A percentile compares a stretch with the other conserved stretches of the same genome.
These are phyloP conservation scores for Petasospora fabianii DNA, from an alignment of 1,139 yeast genomes.

Conservation along the genomic window DNA sequence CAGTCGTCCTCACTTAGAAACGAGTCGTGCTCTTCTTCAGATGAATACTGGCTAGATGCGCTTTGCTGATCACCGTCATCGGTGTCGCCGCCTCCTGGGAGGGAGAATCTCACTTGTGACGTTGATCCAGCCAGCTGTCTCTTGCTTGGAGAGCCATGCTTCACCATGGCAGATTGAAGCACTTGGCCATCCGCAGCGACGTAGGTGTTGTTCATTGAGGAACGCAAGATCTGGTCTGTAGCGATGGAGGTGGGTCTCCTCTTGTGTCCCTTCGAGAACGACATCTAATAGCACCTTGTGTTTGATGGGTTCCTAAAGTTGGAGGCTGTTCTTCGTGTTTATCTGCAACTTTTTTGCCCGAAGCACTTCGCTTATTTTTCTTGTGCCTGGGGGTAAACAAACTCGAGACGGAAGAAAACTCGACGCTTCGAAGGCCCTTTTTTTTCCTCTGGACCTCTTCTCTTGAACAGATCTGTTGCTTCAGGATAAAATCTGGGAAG, in stretches of 20 bases:
- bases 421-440: too few species aligned
- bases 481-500: too few species aligned
- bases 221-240: slow-evolving; percentile 14
- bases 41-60: slow-evolving; percentile 2
- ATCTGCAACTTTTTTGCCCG: neutral
- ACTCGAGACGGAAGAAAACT: neutral
- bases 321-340: neutral
- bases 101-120: slow-evolving; percentile 30
- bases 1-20: slow-evolving; percentile 14
- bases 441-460: too few species aligned
- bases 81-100: slow-evolving; percentile 17
- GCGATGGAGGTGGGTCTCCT: slow-evolving; percentile 27
- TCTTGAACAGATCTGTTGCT: neutral
- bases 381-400: neutral
- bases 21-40: slow-evolving; percentile 9
- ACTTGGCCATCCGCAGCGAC: slow-evolving; percentile 25
- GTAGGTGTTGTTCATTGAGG: slow-evolving; percentile 19
- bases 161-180: slow-evolving; percentile 27
- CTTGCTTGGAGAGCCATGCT: slow-evolving; percentile 26
- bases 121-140: slow-evolving; percentile 24
- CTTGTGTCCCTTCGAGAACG: slow-evolving; percentile 19
- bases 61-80: slow-evolving; percentile 7
- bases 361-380: slow-evolving; percentile 2
- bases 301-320: neutral
- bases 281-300: too few species aligned